These are phyloP conservation scores for Grosmannia serpens DNA, from an alignment of 2,329 filamentous ascomycete species.

Conservation along the genomic window DNA sequence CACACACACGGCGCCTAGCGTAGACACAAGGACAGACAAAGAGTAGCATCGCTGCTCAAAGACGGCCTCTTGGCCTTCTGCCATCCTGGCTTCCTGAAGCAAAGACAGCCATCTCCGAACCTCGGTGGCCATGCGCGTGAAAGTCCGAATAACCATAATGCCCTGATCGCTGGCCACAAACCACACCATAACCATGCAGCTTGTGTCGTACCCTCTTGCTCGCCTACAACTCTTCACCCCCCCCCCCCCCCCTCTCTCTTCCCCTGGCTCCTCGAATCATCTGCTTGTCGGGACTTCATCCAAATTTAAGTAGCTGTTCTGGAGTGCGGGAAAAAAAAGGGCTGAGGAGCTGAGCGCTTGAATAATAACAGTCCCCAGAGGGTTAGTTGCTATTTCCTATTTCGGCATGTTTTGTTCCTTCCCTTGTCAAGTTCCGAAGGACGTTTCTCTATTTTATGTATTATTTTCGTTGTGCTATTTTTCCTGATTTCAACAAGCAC, in stretches of 20 bases:
- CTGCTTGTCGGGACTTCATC: background rate
- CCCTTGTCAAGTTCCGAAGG: background rate
- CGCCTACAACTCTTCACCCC: background rate
- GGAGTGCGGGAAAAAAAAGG: conserved; percentile 1
- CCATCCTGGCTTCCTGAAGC: background rate
- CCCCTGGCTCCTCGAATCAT: background rate
- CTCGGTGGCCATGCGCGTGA: background rate
- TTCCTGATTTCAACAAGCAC: background rate
- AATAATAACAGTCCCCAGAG: background rate
- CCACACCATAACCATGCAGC: background rate
- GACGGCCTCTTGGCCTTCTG: background rate
- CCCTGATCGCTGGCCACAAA: background rate
- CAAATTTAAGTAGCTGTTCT: background rate
- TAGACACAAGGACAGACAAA: background rate
- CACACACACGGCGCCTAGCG: background rate
- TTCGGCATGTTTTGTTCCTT: background rate
- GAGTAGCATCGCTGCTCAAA: background rate
- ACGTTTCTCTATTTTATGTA: background rate
- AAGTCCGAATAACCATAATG: background rate
- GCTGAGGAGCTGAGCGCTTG: background rate
- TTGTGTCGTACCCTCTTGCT: background rate
- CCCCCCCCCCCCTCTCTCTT: too few relatives aligned
- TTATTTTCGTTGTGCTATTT: background rate
- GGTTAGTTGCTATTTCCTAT: background rate
- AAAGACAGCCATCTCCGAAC: background rate